phyloP scores from a whole-genome alignment of 192 early-diverging fungal genomes.

The Coemansia guatemalensis region DNA sequence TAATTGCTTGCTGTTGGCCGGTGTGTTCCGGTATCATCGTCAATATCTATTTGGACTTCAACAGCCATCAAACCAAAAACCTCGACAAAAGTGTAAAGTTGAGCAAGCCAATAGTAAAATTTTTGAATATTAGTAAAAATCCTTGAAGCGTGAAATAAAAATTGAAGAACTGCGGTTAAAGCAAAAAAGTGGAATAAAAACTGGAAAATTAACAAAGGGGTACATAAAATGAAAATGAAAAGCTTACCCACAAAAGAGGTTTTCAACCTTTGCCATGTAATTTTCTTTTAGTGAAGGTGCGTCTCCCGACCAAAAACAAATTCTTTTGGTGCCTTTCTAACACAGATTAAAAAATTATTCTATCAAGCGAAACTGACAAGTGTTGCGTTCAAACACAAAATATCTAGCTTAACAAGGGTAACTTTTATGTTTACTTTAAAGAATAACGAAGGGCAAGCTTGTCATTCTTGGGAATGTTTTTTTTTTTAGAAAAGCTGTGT shows the following conservation, averaged over 20 bases:
- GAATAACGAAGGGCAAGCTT: too few relatives aligned
- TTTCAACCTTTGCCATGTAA: background rate
- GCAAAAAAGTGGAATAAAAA: conserved; percentile 6
- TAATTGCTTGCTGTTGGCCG: too few relatives aligned
- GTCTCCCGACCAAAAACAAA: too few relatives aligned
- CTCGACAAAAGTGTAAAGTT: background rate
- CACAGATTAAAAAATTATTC: too few relatives aligned
- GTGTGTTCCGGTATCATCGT: background rate
- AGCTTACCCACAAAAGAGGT: background rate
- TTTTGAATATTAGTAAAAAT: background rate
- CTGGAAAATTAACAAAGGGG: background rate
- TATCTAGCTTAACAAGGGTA: too few relatives aligned
- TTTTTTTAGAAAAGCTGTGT: too few relatives aligned
- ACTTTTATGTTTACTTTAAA: too few relatives aligned
- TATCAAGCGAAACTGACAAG: too few relatives aligned
- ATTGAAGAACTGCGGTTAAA: background rate
- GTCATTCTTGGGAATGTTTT: too few relatives aligned
- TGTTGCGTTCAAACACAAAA: too few relatives aligned
- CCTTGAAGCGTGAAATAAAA: background rate
- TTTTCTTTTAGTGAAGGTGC: background rate
- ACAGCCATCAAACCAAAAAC: background rate
- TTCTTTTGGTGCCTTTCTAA: too few relatives aligned
- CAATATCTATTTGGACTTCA: background rate
- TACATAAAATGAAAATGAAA: conserved; percentile 12
- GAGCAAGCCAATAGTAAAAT: conserved; percentile 7